Evolutionary conservation across 83 land plant genomes (phyloP).

Genomic region (Larix sibirica): DNA sequence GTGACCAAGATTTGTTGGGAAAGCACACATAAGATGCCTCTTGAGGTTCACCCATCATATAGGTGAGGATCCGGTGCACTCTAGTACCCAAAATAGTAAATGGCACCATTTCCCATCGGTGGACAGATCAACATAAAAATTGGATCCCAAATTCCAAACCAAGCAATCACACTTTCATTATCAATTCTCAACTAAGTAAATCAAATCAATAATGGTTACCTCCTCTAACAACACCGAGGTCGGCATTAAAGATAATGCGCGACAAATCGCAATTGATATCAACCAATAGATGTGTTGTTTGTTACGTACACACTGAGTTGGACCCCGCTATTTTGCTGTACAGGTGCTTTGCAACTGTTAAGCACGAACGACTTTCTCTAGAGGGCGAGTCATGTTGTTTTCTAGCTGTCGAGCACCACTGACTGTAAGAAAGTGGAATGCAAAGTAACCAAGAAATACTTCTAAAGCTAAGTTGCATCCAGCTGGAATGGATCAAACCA

Average conservation of each 20-base stretch:
- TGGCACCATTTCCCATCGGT: conserved; percentile 96
- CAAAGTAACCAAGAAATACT: no score
- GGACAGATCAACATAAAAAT: conserved; percentile 45
- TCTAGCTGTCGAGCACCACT: no score
- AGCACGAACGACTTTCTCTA: no score
- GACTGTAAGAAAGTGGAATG: no score
- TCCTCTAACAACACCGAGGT: conserved; percentile 59
- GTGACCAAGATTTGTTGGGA: conserved; percentile 46
- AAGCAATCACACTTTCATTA: neutral
- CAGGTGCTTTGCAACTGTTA: no score
- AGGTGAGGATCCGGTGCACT: conserved; percentile 23
- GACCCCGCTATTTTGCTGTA: no score
- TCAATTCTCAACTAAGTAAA: neutral
- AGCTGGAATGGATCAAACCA: no score
- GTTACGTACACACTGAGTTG: no score
- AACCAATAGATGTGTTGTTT: no score
- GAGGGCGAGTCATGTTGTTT: no score
- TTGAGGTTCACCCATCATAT: conserved; percentile 56
- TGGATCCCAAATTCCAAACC: neutral
- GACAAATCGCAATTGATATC: conserved; percentile 73
- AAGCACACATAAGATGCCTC: conserved; percentile 44
- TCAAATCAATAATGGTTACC: conserved; percentile 28
- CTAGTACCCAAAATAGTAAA: conserved; percentile 72
- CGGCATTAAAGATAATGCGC: conserved; percentile 66
- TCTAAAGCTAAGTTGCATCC: no score